phyloP scores from a whole-genome alignment of 208 protist species.

The Herpetomonas samuelpessoai region DNA sequence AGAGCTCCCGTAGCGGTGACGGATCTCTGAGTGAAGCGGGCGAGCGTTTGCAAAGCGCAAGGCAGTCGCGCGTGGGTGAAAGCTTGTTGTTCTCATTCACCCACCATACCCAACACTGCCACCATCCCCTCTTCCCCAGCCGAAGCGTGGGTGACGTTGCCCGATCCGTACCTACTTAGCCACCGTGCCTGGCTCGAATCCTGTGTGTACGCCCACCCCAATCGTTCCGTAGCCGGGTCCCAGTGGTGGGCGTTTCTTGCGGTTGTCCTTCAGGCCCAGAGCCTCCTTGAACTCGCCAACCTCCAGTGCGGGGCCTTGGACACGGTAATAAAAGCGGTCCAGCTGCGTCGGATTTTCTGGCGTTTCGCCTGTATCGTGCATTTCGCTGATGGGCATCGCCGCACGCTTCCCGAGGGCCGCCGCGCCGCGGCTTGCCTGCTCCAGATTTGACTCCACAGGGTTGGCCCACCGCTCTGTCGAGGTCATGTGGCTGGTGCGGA shows the following conservation, averaged over 20 bases:
- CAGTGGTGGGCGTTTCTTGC: constrained; percentile 40
- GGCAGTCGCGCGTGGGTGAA: too few relatives aligned
- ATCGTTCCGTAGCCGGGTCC: constrained; percentile 74
- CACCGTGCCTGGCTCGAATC: constrained; percentile 15
- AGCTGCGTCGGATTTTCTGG: constrained; percentile 74
- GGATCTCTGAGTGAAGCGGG: too few relatives aligned
- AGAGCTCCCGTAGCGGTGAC: too few relatives aligned
- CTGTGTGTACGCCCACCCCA: constrained; percentile 23
- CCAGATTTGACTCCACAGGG: constrained; percentile 76
- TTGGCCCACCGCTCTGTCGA: constrained; percentile 68
- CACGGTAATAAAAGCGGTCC: constrained; percentile 81
- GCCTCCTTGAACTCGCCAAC: constrained; percentile 87
- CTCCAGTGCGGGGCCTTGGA: constrained; percentile 76
- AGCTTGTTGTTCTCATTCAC: too few relatives aligned
- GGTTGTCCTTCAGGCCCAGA: constrained; percentile 84
- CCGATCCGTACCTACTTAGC: constrained; percentile 33
- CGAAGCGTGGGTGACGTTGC: too few relatives aligned
- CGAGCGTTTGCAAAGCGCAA: too few relatives aligned
- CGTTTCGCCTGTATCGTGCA: constrained; percentile 84
- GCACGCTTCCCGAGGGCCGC: constrained; percentile 77
- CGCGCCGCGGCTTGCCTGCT: constrained; percentile 77
- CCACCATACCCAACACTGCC: too few relatives aligned
- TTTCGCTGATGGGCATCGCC: constrained; percentile 82
- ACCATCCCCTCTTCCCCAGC: too few relatives aligned
- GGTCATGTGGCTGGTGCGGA: constrained; percentile 80